Base-by-base conservation (phyloP, 495 filamentous ascomycete species). In the Glarea lozoyensis region DNA sequence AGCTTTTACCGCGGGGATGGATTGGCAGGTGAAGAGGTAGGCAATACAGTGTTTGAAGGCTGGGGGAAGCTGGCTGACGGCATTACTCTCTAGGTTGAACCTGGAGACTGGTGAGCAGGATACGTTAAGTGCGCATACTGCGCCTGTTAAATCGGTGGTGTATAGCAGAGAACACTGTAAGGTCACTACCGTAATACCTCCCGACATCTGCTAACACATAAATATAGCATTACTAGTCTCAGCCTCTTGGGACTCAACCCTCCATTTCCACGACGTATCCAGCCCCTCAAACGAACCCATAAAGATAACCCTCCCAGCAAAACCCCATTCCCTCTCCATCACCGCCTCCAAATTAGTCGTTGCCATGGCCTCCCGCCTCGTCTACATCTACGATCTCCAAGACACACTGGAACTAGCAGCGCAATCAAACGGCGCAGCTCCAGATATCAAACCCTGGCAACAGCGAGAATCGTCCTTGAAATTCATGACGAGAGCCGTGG, bases 321-420 rank as follows among this genome's bases (percentile, higher is more conserved):
- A 92, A 64, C 86, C 84, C 16, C 93, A 93, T 67, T 88, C 88
- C 15, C 62, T 97, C 32, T 85, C 87, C 13, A 73, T 85, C 35
- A 82, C 81, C 36, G 66, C 84, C 12, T 83, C 85, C 22, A 93
- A 88, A 52, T 72, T 95, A 9, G 86, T 98, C 39, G 86, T 96
- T 29, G 89, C 88, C 40, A 96, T 97, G 90, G 84, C 89, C n/a
- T 84, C 81, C 29, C 86, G 92, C 32, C 73, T 84, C 0, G 69
- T 94, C 33, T 77, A 92, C 68, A 94, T 98, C 63, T 97, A 96
- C 73, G 85, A 94, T 53, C 76, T 98, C 7, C 69, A 78, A 19
- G 62, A 79, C 4, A 70, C 94, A 31, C 63, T 74, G 12, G 48
- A 68, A 10, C 50, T 76, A 4, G 62, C 73, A 1, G 67, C 77